These are phyloP conservation scores for Barbatosphaeria neglecta DNA, from an alignment of 495 filamentous ascomycete genomes.

Conservation along the genomic window DNA sequence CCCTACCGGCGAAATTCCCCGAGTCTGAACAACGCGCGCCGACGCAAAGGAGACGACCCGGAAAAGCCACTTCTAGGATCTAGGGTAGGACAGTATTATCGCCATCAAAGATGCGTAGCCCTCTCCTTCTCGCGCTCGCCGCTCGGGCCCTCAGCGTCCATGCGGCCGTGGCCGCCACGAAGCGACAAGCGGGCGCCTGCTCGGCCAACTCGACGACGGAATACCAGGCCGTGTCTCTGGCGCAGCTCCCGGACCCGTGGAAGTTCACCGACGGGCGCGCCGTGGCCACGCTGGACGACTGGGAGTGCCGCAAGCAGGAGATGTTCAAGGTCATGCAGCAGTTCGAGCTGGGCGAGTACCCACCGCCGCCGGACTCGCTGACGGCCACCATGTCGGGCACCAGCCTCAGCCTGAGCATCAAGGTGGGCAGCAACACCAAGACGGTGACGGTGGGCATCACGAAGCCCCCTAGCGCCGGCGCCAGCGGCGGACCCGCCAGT, in stretches of 20 bases:
- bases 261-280: constrained; percentile 32
- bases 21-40: too few relatives aligned
- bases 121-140: background rate
- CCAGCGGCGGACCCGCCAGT: constrained; percentile 31
- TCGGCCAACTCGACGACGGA: background rate
- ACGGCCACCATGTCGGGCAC: constrained; percentile 26
- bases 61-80: background rate
- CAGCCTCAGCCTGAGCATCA: constrained; percentile 26
- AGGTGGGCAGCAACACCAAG: constrained; percentile 29
- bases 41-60: background rate
- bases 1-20: too few relatives aligned
- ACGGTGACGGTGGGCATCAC: constrained; percentile 37
- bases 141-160: too few relatives aligned
- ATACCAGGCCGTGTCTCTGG: constrained; percentile 3
- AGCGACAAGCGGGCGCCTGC: constrained; percentile 1
- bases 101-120: background rate
- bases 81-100: too few relatives aligned
- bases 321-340: constrained; percentile 35
- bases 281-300: constrained; percentile 33
- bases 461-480: constrained; percentile 21
- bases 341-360: constrained; percentile 41
- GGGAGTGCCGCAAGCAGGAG: constrained; percentile 37
- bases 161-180: background rate
- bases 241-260: constrained; percentile 39
- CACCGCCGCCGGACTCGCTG: constrained; percentile 27